These are phyloP conservation scores for Dendrocalamus sinicus DNA, from an alignment of 176 grass and related monocot genomes.

Conservation along the genomic window DNA sequence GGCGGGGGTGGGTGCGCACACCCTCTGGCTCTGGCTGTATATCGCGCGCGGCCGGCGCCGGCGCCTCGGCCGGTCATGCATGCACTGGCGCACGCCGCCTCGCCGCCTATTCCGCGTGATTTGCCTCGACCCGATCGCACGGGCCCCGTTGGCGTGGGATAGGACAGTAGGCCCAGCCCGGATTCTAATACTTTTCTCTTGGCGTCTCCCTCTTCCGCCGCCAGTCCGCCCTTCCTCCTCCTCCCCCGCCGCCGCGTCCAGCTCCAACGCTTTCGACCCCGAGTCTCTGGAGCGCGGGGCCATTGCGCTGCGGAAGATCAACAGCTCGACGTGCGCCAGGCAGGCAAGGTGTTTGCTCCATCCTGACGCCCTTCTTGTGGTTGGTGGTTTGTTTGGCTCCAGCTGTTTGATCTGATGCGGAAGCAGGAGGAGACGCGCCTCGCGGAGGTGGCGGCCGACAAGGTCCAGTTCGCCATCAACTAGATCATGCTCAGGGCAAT, in stretches of 20 bases:
- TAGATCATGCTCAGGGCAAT: slow-evolving; percentile 55
- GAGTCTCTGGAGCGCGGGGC: slow-evolving; percentile 73
- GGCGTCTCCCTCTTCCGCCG: slow-evolving; percentile 60
- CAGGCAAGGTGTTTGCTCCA: slow-evolving; percentile 66
- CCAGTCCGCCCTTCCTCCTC: slow-evolving; percentile 36
- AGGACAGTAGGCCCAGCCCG: neutral
- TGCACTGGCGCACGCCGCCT: too few relatives aligned
- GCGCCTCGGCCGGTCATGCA: too few relatives aligned
- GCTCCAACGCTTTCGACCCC: slow-evolving; percentile 66
- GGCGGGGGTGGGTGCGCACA: neutral
- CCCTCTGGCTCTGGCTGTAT: neutral
- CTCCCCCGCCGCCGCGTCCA: neutral
- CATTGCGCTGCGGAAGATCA: slow-evolving; percentile 68
- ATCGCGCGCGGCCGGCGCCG: too few relatives aligned
- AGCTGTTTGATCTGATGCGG: slow-evolving; percentile 82
- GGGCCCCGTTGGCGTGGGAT: too few relatives aligned
- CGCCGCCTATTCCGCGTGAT: too few relatives aligned
- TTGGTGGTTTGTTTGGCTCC: too few relatives aligned
- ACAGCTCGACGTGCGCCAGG: slow-evolving; percentile 67
- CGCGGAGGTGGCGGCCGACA: slow-evolving; percentile 58
- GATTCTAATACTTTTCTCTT: neutral
- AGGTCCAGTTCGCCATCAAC: slow-evolving; percentile 52
- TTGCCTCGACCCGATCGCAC: too few relatives aligned
- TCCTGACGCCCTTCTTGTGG: too few relatives aligned
- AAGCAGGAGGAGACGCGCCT: slow-evolving; percentile 81